These are phyloP conservation scores for Trichoderma atrobrunneum DNA, from an alignment of 2,329 filamentous ascomycete genomes.

Conservation along the genomic window DNA sequence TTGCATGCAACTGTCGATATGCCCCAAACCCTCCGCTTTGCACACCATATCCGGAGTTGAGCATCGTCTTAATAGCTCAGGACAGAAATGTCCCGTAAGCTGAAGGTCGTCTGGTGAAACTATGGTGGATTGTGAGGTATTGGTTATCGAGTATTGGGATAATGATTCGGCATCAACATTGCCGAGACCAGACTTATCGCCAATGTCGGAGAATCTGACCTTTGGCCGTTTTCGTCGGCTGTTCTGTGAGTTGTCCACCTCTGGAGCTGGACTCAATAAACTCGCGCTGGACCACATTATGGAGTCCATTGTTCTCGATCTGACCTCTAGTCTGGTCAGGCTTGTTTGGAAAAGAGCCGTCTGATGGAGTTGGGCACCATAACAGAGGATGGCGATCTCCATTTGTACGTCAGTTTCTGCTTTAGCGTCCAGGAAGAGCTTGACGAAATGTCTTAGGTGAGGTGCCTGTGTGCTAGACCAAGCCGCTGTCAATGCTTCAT, in stretches of 20 bases:
- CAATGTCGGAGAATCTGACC: neutral
- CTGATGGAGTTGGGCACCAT: neutral
- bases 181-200: neutral
- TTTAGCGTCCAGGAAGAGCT: neutral
- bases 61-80: neutral
- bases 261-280: neutral
- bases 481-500: neutral
- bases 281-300: neutral
- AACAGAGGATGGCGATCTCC: conserved; percentile 1
- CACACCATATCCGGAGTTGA: neutral
- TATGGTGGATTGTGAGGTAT: neutral
- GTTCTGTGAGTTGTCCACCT: neutral
- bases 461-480: neutral
- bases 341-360: neutral
- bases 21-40: neutral
- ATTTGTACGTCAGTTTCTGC: neutral
- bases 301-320: neutral
- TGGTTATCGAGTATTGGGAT: neutral
- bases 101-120: neutral
- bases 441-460: neutral
- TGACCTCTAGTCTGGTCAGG: neutral
- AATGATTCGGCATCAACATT: neutral
- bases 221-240: neutral
- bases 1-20: neutral
- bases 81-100: neutral